Conservation (phyloP, 345 rosid species). For the Syzygium aqueum region DNA sequence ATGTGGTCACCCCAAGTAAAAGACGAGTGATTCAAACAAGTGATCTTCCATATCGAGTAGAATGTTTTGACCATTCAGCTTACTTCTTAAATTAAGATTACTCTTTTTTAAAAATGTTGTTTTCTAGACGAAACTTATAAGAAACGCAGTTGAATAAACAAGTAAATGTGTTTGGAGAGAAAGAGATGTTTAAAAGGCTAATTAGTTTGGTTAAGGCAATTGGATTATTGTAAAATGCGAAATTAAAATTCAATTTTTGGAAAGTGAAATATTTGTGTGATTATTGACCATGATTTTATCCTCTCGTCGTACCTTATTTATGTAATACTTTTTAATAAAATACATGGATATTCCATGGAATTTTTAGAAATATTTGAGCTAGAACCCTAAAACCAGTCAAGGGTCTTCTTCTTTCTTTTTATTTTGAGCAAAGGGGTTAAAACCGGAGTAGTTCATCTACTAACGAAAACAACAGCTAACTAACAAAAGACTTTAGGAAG, state of each 20-base stretch:
- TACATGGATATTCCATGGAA: too few species aligned
- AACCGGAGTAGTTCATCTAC: not conserved
- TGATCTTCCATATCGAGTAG: too few species aligned
- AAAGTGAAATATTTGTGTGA: not conserved
- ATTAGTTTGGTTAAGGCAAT: not conserved
- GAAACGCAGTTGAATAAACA: too few species aligned
- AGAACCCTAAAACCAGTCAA: not conserved
- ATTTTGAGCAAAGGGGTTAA: not conserved
- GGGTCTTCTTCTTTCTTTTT: not conserved
- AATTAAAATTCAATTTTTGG: not conserved
- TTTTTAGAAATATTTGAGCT: too few species aligned
- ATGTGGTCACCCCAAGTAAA: accelerated
- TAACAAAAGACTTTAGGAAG: not conserved
- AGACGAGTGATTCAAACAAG: not conserved
- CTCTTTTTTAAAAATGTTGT: too few species aligned
- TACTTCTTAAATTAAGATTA: not conserved
- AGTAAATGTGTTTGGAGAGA: not conserved
- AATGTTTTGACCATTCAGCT: not conserved
- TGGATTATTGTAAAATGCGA: not conserved
- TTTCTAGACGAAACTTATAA: not conserved
- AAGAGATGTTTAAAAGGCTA: not conserved
- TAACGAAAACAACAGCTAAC: not conserved
- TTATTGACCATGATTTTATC: not conserved
- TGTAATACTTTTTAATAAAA: not conserved
- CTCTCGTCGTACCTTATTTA: not conserved